A percentile compares a stretch with the other conserved stretches of the same genome.
Conservation (phyloP, 306 rosid genomes). For the Ochetophila trinervis region DNA sequence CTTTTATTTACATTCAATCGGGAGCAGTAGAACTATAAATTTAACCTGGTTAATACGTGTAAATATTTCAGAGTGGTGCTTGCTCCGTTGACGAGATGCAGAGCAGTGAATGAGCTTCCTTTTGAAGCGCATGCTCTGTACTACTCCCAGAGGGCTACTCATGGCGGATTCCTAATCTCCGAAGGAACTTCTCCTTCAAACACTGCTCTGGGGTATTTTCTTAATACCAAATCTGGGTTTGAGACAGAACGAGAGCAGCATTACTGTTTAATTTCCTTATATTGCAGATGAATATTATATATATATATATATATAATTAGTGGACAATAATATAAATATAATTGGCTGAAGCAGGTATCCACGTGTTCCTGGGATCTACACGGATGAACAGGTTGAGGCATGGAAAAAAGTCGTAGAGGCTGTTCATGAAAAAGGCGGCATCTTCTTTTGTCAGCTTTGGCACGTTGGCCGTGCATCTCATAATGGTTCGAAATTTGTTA, state of each 20-base stretch:
- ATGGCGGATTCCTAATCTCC: slow-evolving; percentile 39
- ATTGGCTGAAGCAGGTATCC: slow-evolving; percentile 36
- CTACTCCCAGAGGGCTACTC: slow-evolving; percentile 40
- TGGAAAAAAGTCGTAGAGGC: slow-evolving; percentile 56
- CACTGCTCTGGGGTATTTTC: slow-evolving; percentile 34
- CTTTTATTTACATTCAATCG: too few species aligned
- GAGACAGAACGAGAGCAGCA: too few species aligned
- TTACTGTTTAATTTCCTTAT: neutral
- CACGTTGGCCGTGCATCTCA: slow-evolving; percentile 51
- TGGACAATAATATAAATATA: neutral
- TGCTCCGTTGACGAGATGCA: slow-evolving; percentile 46
- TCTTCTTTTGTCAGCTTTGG: slow-evolving; percentile 59
- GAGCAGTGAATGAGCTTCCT: slow-evolving; percentile 40
- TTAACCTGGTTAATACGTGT: too few species aligned
- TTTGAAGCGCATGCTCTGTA: slow-evolving; percentile 30
- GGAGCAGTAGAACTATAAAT: too few species aligned
- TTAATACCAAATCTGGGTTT: too few species aligned
- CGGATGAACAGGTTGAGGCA: slow-evolving; percentile 45
- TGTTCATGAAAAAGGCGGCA: slow-evolving; percentile 49
- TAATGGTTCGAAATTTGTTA: neutral
- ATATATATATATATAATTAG: too few species aligned
- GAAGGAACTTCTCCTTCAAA: slow-evolving; percentile 42
- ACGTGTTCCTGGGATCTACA: slow-evolving; percentile 47
- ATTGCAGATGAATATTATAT: neutral
- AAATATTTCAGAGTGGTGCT: slow-evolving; percentile 56